Conservation (phyloP, 352 stramenopile genomes). For the Phytophthora hybrid region DNA sequence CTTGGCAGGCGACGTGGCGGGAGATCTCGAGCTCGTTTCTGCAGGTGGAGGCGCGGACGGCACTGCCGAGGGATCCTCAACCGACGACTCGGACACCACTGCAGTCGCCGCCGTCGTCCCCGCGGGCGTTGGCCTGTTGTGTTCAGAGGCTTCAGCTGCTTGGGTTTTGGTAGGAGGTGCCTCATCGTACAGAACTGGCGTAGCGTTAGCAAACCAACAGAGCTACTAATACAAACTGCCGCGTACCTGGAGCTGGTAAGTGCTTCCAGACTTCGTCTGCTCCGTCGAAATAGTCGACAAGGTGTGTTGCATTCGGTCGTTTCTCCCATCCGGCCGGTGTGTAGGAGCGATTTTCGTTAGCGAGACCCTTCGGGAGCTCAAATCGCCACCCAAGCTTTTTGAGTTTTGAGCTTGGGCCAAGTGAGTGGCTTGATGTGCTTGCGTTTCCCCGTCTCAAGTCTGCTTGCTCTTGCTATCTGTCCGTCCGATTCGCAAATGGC, state of each 20-base stretch:
- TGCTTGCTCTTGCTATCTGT: background rate
- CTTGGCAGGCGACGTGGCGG: background rate
- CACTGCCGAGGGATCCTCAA: too few species aligned
- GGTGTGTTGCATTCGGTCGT: conserved; percentile 6
- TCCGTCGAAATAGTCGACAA: conserved; percentile 14
- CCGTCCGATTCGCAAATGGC: conserved; percentile 14
- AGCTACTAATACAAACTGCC: too few species aligned
- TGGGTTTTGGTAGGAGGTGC: too few species aligned
- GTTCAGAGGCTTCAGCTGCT: too few species aligned
- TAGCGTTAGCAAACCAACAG: too few species aligned
- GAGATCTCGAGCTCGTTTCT: too few species aligned
- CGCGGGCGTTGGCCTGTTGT: too few species aligned
- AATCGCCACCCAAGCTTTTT: conserved; percentile 17
- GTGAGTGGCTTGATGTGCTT: conserved; percentile 7
- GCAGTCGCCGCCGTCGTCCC: background rate
- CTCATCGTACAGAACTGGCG: too few species aligned
- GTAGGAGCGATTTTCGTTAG: conserved; percentile 8
- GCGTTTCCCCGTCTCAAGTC: background rate
- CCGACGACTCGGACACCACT: background rate
- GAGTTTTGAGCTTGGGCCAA: conserved; percentile 9
- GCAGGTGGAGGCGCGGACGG: too few species aligned
- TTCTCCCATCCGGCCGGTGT: conserved; percentile 8
- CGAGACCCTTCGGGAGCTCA: conserved; percentile 5
- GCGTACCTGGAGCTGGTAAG: conserved; percentile 7
- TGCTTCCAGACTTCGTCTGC: conserved; percentile 18